These are phyloP conservation scores for Ceratobasidium sp. DNA, from an alignment of 1,284 basidiomycete genomes.

Conservation along the genomic window DNA sequence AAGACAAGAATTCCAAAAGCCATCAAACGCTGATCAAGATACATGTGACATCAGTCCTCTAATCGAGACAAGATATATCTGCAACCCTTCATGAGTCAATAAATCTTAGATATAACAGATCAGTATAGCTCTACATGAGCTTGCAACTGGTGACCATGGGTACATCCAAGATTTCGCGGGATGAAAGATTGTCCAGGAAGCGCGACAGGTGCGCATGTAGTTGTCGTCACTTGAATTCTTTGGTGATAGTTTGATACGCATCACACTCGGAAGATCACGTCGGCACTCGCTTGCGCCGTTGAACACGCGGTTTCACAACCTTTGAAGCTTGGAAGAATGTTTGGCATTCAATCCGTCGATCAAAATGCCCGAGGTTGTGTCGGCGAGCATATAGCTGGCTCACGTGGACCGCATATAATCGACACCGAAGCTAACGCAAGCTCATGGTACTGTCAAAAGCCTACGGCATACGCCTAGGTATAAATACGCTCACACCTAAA, in stretches of 20 bases:
- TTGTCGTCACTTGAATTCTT: background rate
- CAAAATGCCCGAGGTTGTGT: background rate
- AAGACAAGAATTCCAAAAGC: too few species aligned
- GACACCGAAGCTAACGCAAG: background rate
- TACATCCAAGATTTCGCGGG: too few species aligned
- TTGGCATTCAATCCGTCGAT: background rate
- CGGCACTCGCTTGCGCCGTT: background rate
- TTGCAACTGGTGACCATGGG: too few species aligned
- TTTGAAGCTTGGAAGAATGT: too few species aligned
- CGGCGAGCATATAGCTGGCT: background rate
- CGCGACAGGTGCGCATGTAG: background rate
- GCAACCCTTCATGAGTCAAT: too few species aligned
- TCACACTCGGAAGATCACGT: background rate
- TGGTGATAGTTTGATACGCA: background rate
- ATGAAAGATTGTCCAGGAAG: background rate
- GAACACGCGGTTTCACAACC: background rate
- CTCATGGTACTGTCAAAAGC: background rate
- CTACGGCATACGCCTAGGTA: background rate
- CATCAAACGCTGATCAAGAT: too few species aligned
- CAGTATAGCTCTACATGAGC: too few species aligned
- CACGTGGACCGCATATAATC: background rate
- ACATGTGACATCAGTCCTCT: too few species aligned
- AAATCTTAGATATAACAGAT: too few species aligned
- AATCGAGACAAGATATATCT: too few species aligned
- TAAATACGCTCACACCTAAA: too few species aligned